Conservation (phyloP, 495 filamentous ascomycete genomes). For the Daldinia vernicosa region DNA sequence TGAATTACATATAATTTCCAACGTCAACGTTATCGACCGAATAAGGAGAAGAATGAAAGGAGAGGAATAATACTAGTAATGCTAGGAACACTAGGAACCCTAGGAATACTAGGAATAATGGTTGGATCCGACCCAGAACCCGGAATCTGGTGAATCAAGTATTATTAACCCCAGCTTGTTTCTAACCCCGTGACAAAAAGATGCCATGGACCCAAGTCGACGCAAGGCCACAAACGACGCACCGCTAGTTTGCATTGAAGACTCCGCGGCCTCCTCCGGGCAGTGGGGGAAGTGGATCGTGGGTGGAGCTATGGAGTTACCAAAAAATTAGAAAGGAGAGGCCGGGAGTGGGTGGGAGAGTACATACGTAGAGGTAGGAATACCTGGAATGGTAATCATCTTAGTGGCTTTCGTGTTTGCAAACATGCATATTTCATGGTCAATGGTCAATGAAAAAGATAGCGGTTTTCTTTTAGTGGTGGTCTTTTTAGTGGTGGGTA, state of each 20-base stretch:
- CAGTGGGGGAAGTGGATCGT: conserved; percentile 43
- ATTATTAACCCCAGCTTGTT: conserved; percentile 11
- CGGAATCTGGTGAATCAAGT: background rate
- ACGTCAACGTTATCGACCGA: conserved; percentile 18
- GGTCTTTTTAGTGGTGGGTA: conserved; percentile 3
- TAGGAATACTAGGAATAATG: conserved; percentile 8
- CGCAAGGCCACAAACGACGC: conserved; percentile 18
- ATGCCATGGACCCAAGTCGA: conserved; percentile 25
- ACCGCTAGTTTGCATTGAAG: conserved; percentile 44
- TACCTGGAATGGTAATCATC: background rate
- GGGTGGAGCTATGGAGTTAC: conserved; percentile 24
- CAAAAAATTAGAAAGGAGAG: conserved; percentile 14
- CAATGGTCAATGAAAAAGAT: conserved; percentile 3
- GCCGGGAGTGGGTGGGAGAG: background rate
- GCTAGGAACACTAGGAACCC: too few relatives aligned
- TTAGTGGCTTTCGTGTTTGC: conserved; percentile 24
- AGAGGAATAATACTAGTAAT: conserved; percentile 1
- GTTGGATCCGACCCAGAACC: conserved; percentile 1
- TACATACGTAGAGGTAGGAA: background rate
- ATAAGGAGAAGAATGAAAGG: conserved; percentile 11
- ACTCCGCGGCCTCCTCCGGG: conserved; percentile 39
- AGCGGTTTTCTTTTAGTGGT: background rate
- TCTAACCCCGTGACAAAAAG: conserved; percentile 36
- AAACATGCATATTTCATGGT: background rate
- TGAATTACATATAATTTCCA: conserved; percentile 11